Conservation (phyloP, 495 filamentous ascomycete species). For the Penicillium argentinense region DNA sequence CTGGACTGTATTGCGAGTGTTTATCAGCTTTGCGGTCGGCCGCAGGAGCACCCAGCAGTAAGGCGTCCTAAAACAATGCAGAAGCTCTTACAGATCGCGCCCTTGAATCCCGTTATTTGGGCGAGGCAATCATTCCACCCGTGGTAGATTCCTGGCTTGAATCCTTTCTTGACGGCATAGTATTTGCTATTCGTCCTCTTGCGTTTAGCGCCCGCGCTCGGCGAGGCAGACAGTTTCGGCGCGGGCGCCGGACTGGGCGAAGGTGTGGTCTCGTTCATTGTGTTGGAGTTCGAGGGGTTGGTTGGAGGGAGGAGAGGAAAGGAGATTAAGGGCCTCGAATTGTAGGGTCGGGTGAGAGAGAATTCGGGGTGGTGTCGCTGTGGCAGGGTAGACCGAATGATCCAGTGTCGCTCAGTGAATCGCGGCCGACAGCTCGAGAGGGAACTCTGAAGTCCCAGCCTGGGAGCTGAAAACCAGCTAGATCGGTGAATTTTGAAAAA, state of each 20-base stretch:
- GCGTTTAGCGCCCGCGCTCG: constrained; percentile 59
- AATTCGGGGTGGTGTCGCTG: neutral
- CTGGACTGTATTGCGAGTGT: constrained; percentile 59
- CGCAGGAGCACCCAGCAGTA: neutral
- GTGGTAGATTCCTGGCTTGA: constrained; percentile 82
- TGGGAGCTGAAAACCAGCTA: constrained; percentile 25
- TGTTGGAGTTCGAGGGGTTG: neutral
- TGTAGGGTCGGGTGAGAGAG: constrained; percentile 1
- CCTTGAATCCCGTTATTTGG: constrained; percentile 83
- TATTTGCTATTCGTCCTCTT: constrained; percentile 69
- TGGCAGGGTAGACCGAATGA: constrained; percentile 11
- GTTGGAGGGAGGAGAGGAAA: neutral
- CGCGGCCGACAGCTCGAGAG: constrained; percentile 31
- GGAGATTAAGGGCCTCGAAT: neutral
- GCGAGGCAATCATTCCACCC: constrained; percentile 78
- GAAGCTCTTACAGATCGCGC: constrained; percentile 68
- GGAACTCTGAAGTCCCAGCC: constrained; percentile 30
- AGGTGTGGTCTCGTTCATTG: constrained; percentile 39
- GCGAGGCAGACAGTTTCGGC: constrained; percentile 31
- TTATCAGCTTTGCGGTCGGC: constrained; percentile 14
- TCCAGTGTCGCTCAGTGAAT: constrained; percentile 20
- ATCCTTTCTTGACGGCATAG: constrained; percentile 81
- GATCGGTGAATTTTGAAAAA: constrained; percentile 17
- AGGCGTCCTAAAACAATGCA: neutral
- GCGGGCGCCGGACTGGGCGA: constrained; percentile 40